A percentile compares a stretch with the other conserved stretches of the same genome.
These are phyloP conservation scores for Carex pumila DNA, from an alignment of 176 grass and related monocot genomes.

Conservation along the genomic window DNA sequence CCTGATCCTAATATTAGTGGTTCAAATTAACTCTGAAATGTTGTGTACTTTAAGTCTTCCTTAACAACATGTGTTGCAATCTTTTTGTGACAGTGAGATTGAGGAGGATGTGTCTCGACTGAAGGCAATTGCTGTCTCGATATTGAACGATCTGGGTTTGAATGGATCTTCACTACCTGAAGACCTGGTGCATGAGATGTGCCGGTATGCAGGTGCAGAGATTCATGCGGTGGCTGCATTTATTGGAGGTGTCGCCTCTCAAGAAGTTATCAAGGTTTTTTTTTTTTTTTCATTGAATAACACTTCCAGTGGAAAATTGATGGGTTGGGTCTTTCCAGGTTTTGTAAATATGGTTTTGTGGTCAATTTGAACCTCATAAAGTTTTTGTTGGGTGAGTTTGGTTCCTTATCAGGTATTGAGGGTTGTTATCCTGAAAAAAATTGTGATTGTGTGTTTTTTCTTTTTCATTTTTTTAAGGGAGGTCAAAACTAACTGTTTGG, in stretches of 20 bases:
- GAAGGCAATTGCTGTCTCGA: conserved; percentile 56
- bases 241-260: conserved; percentile 73
- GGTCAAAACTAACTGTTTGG: neutral
- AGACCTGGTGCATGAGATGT: conserved; percentile 80
- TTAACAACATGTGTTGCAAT: neutral
- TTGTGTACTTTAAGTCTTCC: neutral
- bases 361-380: too few relatives aligned
- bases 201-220: conserved; percentile 73
- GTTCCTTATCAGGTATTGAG: too few relatives aligned
- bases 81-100: conserved; percentile 47
- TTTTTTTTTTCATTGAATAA: conserved; percentile 4
- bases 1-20: neutral
- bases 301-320: neutral
- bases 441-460: neutral
- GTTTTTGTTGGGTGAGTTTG: too few relatives aligned
- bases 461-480: neutral
- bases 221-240: conserved; percentile 77
- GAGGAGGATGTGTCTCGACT: conserved; percentile 81
- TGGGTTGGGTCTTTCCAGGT: neutral
- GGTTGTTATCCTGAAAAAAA: too few relatives aligned
- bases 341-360: too few relatives aligned
- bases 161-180: conserved; percentile 56
- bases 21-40: neutral
- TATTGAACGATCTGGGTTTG: conserved; percentile 66
- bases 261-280: conserved; percentile 85